Conservation (phyloP, 495 filamentous ascomycete species). For the Penicillium herquei region DNA sequence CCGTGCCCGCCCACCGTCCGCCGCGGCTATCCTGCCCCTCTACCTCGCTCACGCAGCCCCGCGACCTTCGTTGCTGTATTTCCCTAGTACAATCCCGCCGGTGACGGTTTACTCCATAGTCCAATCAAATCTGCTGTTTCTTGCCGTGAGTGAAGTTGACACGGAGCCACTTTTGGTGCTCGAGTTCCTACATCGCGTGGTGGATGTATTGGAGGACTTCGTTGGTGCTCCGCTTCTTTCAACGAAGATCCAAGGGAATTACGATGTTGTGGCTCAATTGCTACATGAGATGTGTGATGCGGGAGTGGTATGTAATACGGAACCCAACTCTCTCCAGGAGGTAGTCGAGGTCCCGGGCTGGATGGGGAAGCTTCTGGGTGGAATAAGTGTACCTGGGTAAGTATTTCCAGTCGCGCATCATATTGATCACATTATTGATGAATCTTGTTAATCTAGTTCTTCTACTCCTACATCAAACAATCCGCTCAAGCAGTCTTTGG, state of each 20-base stretch:
- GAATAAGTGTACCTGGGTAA: conserved; percentile 76
- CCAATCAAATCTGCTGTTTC: conserved; percentile 84
- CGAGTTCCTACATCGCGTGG: conserved; percentile 91
- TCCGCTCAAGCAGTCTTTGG: conserved; percentile 46
- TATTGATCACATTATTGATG: background rate
- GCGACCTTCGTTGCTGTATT: conserved; percentile 80
- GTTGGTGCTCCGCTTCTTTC: conserved; percentile 85
- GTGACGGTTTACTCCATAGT: conserved; percentile 83
- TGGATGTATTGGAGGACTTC: conserved; percentile 94
- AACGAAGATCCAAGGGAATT: conserved; percentile 79
- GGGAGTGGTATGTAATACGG: conserved; percentile 83
- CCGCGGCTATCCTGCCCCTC: conserved; percentile 72
- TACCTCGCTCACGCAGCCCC: conserved; percentile 84
- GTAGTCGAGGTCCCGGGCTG: conserved; percentile 85
- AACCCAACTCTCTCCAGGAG: conserved; percentile 90
- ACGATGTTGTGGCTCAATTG: conserved; percentile 92
- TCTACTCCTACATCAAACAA: conserved; percentile 46
- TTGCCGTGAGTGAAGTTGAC: conserved; percentile 78
- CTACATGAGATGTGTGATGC: conserved; percentile 96
- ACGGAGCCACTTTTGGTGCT: conserved; percentile 91
- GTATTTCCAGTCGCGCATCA: conserved; percentile 8
- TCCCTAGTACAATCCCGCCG: conserved; percentile 78
- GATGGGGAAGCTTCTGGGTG: conserved; percentile 87
- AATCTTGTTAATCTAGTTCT: conserved; percentile 16
- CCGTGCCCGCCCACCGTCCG: conserved; percentile 72